These are phyloP conservation scores for Neofusicoccum ribis DNA, from an alignment of 2,329 filamentous ascomycete species.

Conservation along the genomic window DNA sequence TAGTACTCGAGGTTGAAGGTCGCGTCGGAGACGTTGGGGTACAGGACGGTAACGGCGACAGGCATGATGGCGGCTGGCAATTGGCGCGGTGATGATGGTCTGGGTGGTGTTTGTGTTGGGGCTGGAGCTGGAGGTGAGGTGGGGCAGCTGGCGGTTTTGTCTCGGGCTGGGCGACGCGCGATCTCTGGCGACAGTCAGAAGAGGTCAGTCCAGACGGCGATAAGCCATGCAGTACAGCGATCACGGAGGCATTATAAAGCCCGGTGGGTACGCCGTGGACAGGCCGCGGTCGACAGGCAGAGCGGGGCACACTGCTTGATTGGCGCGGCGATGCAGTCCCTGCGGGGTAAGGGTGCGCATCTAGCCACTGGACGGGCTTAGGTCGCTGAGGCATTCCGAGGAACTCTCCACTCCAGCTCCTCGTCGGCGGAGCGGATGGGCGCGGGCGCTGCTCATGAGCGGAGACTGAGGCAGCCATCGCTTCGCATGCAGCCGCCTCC, in stretches of 20 bases:
- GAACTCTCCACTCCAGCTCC: background rate
- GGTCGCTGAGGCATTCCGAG: background rate
- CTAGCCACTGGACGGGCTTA: too few species aligned
- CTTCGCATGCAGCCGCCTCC: too few species aligned
- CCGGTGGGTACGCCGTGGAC: background rate
- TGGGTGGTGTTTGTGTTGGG: background rate
- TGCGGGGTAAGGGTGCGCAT: background rate
- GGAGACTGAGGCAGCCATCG: background rate
- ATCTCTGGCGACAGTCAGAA: background rate
- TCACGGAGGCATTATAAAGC: background rate
- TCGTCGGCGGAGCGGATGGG: slow-evolving; percentile 1
- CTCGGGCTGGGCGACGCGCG: background rate
- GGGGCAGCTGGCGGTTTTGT: slow-evolving; percentile 2
- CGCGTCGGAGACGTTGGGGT: slow-evolving; percentile 25
- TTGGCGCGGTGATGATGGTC: too few species aligned
- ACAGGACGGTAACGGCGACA: slow-evolving; percentile 26
- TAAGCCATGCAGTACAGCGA: background rate
- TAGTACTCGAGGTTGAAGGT: slow-evolving; percentile 44
- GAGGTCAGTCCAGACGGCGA: background rate
- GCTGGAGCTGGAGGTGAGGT: background rate
- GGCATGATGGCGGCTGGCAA: slow-evolving; percentile 17
- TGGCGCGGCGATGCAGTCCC: background rate
- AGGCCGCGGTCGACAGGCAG: background rate
- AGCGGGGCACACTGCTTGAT: background rate
- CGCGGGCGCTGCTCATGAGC: background rate